Evolutionary conservation across 768 basidiomycete genomes (phyloP).

Genomic region (Tylopilus sp.): DNA sequence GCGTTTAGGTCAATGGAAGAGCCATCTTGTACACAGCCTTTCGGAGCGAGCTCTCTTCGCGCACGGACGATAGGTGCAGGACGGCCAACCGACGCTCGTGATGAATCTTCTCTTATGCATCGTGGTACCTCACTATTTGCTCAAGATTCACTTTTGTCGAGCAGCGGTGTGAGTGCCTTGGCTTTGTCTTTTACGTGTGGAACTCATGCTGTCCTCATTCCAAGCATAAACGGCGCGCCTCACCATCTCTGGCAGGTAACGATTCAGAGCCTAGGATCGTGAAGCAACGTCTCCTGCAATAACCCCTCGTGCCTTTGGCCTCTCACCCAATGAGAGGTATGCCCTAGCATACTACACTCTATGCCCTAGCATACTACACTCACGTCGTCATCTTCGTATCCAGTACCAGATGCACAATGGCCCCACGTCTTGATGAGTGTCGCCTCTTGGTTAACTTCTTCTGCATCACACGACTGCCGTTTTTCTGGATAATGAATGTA

Average conservation of each 20-base stretch:
- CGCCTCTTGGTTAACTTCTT: no score
- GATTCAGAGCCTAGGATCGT: constrained; percentile 5
- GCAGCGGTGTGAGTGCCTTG: constrained; percentile 9
- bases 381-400: not conserved
- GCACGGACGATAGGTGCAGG: not conserved
- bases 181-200: not conserved
- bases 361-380: no score
- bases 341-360: no score
- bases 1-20: not conserved
- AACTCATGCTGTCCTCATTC: constrained; percentile 1
- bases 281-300: constrained; percentile 13
- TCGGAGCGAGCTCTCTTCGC: constrained; percentile 38
- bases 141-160: constrained; percentile 8
- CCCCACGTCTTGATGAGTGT: no score
- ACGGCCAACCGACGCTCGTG: not conserved
- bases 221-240: constrained; percentile 14
- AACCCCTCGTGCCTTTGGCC: not conserved
- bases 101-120: not conserved
- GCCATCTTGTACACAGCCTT: constrained; percentile 37
- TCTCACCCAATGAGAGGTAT: not conserved
- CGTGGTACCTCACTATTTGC: constrained; percentile 16
- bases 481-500: no score
- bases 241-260: constrained; percentile 2
- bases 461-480: no score
- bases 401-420: not conserved